A percentile compares a stretch with the other conserved stretches of the same genome.
phyloP scores from a whole-genome alignment of 2,329 filamentous ascomycete genomes.

The Exophiala bonariae region DNA sequence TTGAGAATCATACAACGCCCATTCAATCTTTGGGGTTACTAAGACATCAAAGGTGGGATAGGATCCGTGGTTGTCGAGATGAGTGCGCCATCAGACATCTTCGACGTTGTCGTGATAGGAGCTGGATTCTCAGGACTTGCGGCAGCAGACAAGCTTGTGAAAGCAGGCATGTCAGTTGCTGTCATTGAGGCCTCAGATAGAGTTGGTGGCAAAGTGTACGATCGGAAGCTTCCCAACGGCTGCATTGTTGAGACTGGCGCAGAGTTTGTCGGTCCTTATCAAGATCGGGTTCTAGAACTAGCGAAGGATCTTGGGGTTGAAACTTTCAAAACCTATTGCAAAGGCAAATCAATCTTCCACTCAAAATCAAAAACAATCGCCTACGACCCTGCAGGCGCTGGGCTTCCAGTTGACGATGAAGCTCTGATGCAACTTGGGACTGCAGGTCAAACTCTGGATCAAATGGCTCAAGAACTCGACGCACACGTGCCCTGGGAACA shows the following conservation, averaged over 20 bases:
- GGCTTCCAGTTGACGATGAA: slow-evolving; percentile 8
- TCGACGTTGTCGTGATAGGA: slow-evolving; percentile 40
- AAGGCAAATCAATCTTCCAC: too few relatives aligned
- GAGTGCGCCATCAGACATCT: too few relatives aligned
- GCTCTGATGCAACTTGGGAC: slow-evolving; percentile 8
- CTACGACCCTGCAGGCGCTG: slow-evolving; percentile 14
- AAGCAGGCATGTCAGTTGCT: slow-evolving; percentile 13
- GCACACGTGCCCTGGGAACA: not conserved
- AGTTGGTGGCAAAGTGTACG: slow-evolving; percentile 24
- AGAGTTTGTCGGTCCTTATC: slow-evolving; percentile 30
- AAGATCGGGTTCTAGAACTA: slow-evolving; percentile 27
- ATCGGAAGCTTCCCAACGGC: slow-evolving; percentile 19
- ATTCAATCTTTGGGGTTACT: too few relatives aligned
- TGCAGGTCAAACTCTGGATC: not conserved
- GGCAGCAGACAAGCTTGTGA: slow-evolving; percentile 32
- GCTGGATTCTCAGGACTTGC: slow-evolving; percentile 42
- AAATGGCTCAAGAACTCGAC: not conserved
- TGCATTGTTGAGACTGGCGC: slow-evolving; percentile 29
- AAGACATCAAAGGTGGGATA: too few relatives aligned
- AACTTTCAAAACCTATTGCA: slow-evolving; percentile 18
- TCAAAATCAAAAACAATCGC: too few relatives aligned
- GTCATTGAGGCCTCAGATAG: slow-evolving; percentile 23
- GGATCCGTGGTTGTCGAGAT: too few relatives aligned
- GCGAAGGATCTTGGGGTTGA: slow-evolving; percentile 24
- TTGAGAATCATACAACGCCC: too few relatives aligned